phyloP scores from a whole-genome alignment of 2,329 filamentous ascomycete genomes.

The Nothophoma quercina region DNA sequence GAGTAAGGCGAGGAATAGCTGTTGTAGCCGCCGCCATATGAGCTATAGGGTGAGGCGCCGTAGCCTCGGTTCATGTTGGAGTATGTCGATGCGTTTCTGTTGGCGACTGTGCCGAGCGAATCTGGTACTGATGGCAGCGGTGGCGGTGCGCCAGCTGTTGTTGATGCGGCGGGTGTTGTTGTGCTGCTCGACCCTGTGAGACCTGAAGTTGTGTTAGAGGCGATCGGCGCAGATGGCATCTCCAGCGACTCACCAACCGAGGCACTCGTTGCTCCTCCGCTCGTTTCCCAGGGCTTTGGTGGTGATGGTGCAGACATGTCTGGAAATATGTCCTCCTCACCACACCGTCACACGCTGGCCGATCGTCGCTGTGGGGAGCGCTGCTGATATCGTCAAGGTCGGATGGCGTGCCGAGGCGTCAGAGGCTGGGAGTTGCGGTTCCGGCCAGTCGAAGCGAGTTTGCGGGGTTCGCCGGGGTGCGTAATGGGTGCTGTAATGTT shows the following conservation, averaged over 20 bases:
- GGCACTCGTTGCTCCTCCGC: slow-evolving; percentile 64
- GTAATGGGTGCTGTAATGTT: background rate
- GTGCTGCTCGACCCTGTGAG: slow-evolving; percentile 46
- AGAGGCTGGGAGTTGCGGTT: slow-evolving; percentile 22
- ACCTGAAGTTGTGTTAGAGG: slow-evolving; percentile 40
- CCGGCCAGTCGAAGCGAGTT: slow-evolving; percentile 26
- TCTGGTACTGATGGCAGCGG: slow-evolving; percentile 82
- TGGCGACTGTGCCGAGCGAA: slow-evolving; percentile 79
- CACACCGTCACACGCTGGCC: slow-evolving; percentile 29
- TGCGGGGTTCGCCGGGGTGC: slow-evolving; percentile 34
- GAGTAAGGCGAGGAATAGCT: slow-evolving; percentile 56
- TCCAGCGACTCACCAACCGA: slow-evolving; percentile 46
- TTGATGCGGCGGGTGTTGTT: slow-evolving; percentile 53
- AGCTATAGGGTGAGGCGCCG: slow-evolving; percentile 57
- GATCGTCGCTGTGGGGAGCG: slow-evolving; percentile 20
- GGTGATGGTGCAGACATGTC: slow-evolving; percentile 74
- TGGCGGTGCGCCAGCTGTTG: slow-evolving; percentile 60
- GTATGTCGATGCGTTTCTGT: slow-evolving; percentile 87
- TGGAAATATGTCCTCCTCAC: slow-evolving; percentile 32
- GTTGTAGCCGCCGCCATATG: slow-evolving; percentile 48
- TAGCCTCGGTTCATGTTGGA: slow-evolving; percentile 68
- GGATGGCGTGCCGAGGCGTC: slow-evolving; percentile 10
- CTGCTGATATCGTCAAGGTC: slow-evolving; percentile 20
- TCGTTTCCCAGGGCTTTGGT: slow-evolving; percentile 96
- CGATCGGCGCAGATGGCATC: slow-evolving; percentile 20